Evolutionary conservation across 768 basidiomycete species (phyloP).

Genomic region (Termitomyces sp.): DNA sequence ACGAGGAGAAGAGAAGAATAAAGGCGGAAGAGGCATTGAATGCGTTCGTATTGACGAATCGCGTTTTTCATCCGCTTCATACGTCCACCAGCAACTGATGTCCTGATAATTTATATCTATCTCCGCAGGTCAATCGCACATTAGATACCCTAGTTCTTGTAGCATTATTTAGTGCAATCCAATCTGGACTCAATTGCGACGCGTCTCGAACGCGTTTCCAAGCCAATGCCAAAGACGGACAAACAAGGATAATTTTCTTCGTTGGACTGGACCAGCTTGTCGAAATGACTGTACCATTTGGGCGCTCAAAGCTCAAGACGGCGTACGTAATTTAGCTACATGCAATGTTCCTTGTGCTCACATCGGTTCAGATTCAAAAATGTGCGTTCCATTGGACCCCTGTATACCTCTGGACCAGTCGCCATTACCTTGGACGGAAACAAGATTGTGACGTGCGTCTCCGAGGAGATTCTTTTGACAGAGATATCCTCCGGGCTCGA

Average conservation of each 20-base stretch:
- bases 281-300: slow-evolving; percentile 33
- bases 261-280: neutral
- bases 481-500: slow-evolving; percentile 71
- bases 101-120: neutral
- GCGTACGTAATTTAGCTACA: slow-evolving; percentile 42
- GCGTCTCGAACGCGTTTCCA: neutral
- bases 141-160: neutral
- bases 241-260: slow-evolving; percentile 21
- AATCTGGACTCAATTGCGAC: neutral
- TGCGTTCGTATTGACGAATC: slow-evolving; percentile 20
- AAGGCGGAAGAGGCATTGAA: slow-evolving; percentile 51
- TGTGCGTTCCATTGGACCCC: slow-evolving; percentile 65
- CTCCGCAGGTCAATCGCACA: neutral
- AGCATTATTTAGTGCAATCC: neutral
- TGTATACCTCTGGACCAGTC: slow-evolving; percentile 89
- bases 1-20: slow-evolving; percentile 46
- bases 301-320: slow-evolving; percentile 55
- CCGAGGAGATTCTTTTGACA: slow-evolving; percentile 82
- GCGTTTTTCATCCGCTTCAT: neutral
- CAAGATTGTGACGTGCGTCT: slow-evolving; percentile 82
- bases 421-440: slow-evolving; percentile 76
- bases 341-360: slow-evolving; percentile 8
- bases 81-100: neutral
- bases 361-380: slow-evolving; percentile 69
- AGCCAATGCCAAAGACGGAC: slow-evolving; percentile 14